Percentiles rank a stretch among this genome's conserved stretches.
Conservation (phyloP, 805 yeast genomes). For the Candida morakotiae region DNA sequence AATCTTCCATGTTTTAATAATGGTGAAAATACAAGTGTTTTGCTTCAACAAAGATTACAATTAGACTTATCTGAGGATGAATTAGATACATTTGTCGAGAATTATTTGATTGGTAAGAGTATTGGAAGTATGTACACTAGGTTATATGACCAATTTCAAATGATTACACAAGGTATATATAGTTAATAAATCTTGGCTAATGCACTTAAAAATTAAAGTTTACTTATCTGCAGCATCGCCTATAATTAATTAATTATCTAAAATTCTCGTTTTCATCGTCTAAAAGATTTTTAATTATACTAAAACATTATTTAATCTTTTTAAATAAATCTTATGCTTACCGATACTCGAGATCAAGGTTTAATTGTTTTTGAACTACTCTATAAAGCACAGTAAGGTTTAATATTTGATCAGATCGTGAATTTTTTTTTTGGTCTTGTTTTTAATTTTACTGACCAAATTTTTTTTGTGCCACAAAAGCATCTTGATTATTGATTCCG, state of each 20-base stretch:
- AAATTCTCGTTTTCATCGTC: not conserved
- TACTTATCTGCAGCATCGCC: conserved; percentile 2
- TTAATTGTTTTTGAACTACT: too few species aligned
- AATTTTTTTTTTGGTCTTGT: too few species aligned
- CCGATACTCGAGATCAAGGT: too few species aligned
- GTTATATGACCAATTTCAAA: conserved; percentile 90
- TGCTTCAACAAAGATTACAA: conserved; percentile 78
- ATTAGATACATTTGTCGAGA: conserved; percentile 75
- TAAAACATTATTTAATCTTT: too few species aligned
- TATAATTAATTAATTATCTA: too few species aligned
- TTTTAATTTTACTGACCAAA: too few species aligned
- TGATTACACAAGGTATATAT: conserved; percentile 93
- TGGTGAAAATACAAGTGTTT: conserved; percentile 78
- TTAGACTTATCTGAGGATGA: conserved; percentile 69
- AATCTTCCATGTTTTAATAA: conserved; percentile 86
- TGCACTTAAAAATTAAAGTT: not conserved
- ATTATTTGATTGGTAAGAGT: conserved; percentile 70
- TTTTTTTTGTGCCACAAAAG: not conserved
- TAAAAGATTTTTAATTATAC: too few species aligned
- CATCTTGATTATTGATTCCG: not conserved
- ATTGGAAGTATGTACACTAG: conserved; percentile 86
- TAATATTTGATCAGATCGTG: too few species aligned
- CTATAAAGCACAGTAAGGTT: too few species aligned
- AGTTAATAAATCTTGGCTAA: conserved; percentile 30
- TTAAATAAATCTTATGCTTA: too few species aligned